Evolutionary conservation across 108 stramenopile genomes (phyloP), one percentile per base, ranked within the genome.

Genomic region (Fistulifera pelliculosa): DNA sequence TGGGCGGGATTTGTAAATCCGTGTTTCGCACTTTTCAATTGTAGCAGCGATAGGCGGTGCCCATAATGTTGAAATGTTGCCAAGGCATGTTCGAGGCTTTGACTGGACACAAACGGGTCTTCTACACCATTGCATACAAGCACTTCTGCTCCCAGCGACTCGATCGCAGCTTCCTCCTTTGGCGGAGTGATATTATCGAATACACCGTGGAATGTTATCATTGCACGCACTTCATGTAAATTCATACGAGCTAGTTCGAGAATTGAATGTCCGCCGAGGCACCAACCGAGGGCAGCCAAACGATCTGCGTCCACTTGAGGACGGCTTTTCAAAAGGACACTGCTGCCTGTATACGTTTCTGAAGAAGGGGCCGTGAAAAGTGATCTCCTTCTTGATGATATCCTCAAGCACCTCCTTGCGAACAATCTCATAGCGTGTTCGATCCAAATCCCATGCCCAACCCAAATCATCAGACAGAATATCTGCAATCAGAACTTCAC

Each of bases 1-100:
- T 87, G 86, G 0, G 82, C 86, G 31, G 86, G 82, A 68, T 87
- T 87, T 1, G 77, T 83, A 57, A 81, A 87, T 13, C 86, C 86
- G 57, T 87, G 86, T 38, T 58, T 72, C n/a, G 76, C 75, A 13
- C 60, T 57, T 12, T 70, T 60, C 17, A 78, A 56, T 31, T 64
- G 44, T 49, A 73, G 40, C 1, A 77, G 42, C 2, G 31, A 28
- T 5, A 63, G 61, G 11, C 54, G 23, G 47, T 66, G 57, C 1
- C 55, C 64, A 10, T 57, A 18, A 12, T 54, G 21, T 54, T 51
- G 35, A 27, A 82, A 62, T 1, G 56, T 56, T 15, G 42, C 56
- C 39, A 49, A 65, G 22, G 76, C 78, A 4, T 49, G 19, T 2
- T 69, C 63, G 21, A 86, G 42, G 21, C 43, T 38, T 23, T 49